Percentiles rank a stretch among this genome's conserved stretches.
These are phyloP conservation scores for Ganoderma multipileum DNA, from an alignment of 1,284 basidiomycete species.

Conservation along the genomic window DNA sequence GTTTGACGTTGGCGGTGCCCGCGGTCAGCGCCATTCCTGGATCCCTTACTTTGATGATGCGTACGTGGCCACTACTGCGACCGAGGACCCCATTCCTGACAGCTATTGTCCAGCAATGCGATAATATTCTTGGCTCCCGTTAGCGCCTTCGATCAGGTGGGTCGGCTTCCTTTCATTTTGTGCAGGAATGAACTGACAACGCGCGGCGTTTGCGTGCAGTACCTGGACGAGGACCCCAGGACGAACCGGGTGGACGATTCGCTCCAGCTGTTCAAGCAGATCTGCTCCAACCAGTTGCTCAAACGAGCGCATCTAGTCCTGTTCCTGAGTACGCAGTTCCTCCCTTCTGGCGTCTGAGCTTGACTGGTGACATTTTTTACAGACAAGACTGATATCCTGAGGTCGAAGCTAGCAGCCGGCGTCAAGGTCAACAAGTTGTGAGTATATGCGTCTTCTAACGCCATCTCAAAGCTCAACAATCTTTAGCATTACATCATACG, in stretches of 20 bases:
- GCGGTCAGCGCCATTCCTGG: slow-evolving; percentile 86
- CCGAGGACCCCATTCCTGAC: background rate
- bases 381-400: slow-evolving; percentile 83
- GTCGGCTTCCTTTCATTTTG: slow-evolving; percentile 15
- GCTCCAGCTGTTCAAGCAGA: slow-evolving; percentile 81
- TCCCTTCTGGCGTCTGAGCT: background rate
- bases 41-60: slow-evolving; percentile 85
- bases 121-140: slow-evolving; percentile 89
- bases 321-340: slow-evolving; percentile 68
- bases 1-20: slow-evolving; percentile 82
- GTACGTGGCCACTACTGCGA: slow-evolving; percentile 27
- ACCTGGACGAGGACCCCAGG: slow-evolving; percentile 82
- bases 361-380: slow-evolving; percentile 20
- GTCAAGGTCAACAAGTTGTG: slow-evolving; percentile 81
- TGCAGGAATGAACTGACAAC: slow-evolving; percentile 10
- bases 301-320: slow-evolving; percentile 81
- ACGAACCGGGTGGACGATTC: slow-evolving; percentile 87
- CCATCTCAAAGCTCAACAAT: slow-evolving; percentile 4
- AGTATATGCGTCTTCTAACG: slow-evolving; percentile 36
- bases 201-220: slow-evolving; percentile 48
- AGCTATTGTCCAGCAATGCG: slow-evolving; percentile 53
- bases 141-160: slow-evolving; percentile 84
- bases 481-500: slow-evolving; percentile 80
- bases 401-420: slow-evolving; percentile 69
- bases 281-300: slow-evolving; percentile 80